Base-by-base conservation (phyloP, 371 early-diverging fungal species). In the Actinomucor elegans region DNA sequence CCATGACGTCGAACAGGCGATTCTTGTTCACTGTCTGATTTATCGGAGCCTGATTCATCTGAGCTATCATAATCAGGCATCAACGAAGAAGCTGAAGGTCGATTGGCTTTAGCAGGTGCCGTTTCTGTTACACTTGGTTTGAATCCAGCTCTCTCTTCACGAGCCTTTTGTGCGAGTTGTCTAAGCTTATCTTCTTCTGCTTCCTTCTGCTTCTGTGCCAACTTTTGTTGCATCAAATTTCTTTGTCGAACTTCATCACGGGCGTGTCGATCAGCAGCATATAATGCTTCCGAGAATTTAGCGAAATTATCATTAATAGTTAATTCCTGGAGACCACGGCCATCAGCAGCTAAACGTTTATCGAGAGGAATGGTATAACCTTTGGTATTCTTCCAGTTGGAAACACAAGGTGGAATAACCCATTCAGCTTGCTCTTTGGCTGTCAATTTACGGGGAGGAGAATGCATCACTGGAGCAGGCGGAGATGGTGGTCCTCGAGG, bases 371-470 rank as follows among this genome's bases (percentile, higher is more conserved):
- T 96, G 17, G 97, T 97, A 66, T 92, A 98, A 47, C 99, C 99
- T 66, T 97, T 96, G 45, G 94, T 91, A 75, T 99, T 99, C 79
- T 97, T 99, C 98, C 98, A 99, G 73, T 96, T 97, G 54, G 93
- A 93, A 35, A 99, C 94, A 61, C 94, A 95, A 15, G 98, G 97
- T 27, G 99, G 99, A 52, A 99, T 94, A 10, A 89, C 79, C 99
- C 99, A 98, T 47, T 92, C 91, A 41, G 85, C 84, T 67, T 95
- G 95, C 75, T 97, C 97, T 63, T 97, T 91, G 5, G 92, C 93
- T 3, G 95, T 88, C 17, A 95, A 81, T 68, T 94, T 96, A 27
- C 97, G 90, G 15, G 98, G 95, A 34, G 99, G 99, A 21, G 97
- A 96, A 61, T 97, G 98, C 79, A 98, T 78, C 11, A 97, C 96